phyloP scores from a whole-genome alignment of 495 filamentous ascomycete species.

The Entonaema liquescens region DNA sequence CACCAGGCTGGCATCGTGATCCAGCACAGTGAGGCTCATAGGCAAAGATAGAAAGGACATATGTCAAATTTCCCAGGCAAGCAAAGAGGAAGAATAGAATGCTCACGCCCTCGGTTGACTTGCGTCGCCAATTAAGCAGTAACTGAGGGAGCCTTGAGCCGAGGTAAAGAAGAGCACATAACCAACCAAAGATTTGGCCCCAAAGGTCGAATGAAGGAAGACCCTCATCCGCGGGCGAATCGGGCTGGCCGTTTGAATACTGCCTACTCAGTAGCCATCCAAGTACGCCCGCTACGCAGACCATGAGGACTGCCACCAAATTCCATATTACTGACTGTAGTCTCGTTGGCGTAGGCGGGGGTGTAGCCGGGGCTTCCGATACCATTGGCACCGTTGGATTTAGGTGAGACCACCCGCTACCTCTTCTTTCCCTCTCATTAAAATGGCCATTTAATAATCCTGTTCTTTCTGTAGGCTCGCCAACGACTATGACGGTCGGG shows the following conservation, averaged over 20 bases:
- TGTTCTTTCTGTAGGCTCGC: constrained; percentile 54
- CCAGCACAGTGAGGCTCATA: constrained; percentile 71
- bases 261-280: constrained; percentile 81
- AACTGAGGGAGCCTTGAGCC: constrained; percentile 89
- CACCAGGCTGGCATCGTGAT: constrained; percentile 61
- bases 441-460: constrained; percentile 45
- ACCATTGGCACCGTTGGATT: constrained; percentile 81
- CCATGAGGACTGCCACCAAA: constrained; percentile 72
- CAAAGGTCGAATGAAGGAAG: constrained; percentile 70
- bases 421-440: constrained; percentile 54
- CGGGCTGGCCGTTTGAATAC: constrained; percentile 37
- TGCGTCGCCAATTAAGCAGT: constrained; percentile 86
- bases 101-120: constrained; percentile 88
- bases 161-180: constrained; percentile 88
- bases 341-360: constrained; percentile 51
- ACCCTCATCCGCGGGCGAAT: constrained; percentile 29
- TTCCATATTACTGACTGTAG: constrained; percentile 76
- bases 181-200: constrained; percentile 87
- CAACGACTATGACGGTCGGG: constrained; percentile 8
- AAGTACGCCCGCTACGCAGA: constrained; percentile 80
- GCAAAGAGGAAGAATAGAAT: constrained; percentile 97
- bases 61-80: constrained; percentile 92
- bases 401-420: constrained; percentile 68
- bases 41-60: constrained; percentile 89
- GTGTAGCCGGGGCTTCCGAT: constrained; percentile 46